These are phyloP conservation scores for Apophysomyces variabilis DNA, from an alignment of 371 early-diverging fungal genomes.

Conservation along the genomic window DNA sequence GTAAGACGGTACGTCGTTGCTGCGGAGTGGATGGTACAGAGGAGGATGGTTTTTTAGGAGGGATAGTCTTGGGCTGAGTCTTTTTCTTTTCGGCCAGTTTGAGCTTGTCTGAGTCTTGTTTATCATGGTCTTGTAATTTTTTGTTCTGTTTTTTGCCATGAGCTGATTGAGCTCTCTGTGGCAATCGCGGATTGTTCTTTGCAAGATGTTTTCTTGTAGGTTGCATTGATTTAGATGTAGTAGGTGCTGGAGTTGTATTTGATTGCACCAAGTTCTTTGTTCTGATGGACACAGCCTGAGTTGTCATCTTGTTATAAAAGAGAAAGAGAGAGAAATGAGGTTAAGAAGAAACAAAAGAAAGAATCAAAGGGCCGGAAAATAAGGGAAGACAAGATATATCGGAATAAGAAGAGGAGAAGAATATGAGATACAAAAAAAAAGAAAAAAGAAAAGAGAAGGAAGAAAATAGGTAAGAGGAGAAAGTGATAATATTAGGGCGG, in stretches of 20 bases:
- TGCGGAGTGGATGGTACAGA: constrained; percentile 13
- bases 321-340: constrained; percentile 6
- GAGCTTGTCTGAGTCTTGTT: constrained; percentile 11
- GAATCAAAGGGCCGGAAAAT: not conserved
- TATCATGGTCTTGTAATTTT: constrained; percentile 15
- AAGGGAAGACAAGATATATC: constrained; percentile 14
- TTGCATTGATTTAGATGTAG: not conserved
- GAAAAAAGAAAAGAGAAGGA: too few relatives aligned
- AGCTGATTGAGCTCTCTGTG: constrained; percentile 26
- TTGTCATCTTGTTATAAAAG: constrained; percentile 8
- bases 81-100: constrained; percentile 14
- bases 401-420: constrained; percentile 15
- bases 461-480: too few relatives aligned
- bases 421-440: constrained; percentile 3
- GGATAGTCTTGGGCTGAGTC: not conserved
- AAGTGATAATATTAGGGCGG: not conserved
- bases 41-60: constrained; percentile 13
- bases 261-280: constrained; percentile 14
- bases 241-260: constrained; percentile 7
- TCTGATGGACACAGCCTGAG: constrained; percentile 6
- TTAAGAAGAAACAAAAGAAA: constrained; percentile 12
- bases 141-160: constrained; percentile 30
- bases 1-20: constrained; percentile 14
- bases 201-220: not conserved
- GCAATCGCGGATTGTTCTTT: constrained; percentile 6